Conservation (phyloP, 2,329 filamentous ascomycete genomes). For the Helminthosporium solani region DNA sequence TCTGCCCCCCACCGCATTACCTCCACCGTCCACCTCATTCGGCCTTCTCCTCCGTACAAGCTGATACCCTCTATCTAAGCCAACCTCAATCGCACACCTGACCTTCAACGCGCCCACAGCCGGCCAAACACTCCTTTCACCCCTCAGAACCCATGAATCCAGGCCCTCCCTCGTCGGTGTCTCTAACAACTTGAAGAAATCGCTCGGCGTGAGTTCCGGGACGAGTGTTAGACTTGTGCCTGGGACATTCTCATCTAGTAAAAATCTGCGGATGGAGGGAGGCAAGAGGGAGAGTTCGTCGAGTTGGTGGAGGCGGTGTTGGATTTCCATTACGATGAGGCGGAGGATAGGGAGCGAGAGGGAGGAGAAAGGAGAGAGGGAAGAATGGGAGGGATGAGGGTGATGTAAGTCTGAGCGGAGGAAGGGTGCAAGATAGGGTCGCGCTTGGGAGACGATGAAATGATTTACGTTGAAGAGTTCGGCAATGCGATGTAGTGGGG, state of each 20-base stretch:
- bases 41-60: conserved; percentile 62
- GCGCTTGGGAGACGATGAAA: conserved; percentile 89
- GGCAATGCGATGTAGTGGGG: conserved; percentile 68
- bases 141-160: conserved; percentile 80
- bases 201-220: conserved; percentile 69
- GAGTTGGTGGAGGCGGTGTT: conserved; percentile 78
- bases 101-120: conserved; percentile 79
- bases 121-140: conserved; percentile 89
- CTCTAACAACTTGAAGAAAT: conserved; percentile 79
- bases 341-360: conserved; percentile 54
- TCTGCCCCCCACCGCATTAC: conserved; percentile 32
- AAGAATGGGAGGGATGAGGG: conserved; percentile 60
- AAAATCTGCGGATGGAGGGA: conserved; percentile 67
- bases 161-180: conserved; percentile 74
- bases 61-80: conserved; percentile 84
- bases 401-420: conserved; percentile 78
- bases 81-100: conserved; percentile 80
- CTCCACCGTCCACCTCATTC: conserved; percentile 33
- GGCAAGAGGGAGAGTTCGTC: conserved; percentile 76
- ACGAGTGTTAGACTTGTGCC: conserved; percentile 78
- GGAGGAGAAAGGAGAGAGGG: conserved; percentile 26
- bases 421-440: conserved; percentile 86
- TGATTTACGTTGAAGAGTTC: conserved; percentile 93
- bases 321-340: conserved; percentile 72
- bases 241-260: conserved; percentile 80